phyloP scores from a whole-genome alignment of 495 filamentous ascomycete genomes.

The Podospora pseudocomata region DNA sequence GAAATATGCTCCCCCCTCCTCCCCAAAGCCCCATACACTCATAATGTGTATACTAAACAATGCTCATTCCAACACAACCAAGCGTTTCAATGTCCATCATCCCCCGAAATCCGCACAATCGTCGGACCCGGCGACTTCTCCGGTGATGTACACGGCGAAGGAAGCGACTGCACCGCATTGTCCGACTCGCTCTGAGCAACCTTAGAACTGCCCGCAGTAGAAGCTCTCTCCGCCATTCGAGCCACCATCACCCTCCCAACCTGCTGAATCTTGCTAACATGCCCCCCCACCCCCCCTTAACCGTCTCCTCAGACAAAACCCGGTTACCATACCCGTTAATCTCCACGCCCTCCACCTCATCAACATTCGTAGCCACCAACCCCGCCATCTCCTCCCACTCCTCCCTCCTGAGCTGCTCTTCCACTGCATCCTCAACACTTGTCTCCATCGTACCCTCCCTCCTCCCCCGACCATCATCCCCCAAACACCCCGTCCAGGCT shows the following conservation, averaged over 20 bases:
- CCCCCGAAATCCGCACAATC: conserved; percentile 4
- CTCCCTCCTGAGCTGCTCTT: background rate
- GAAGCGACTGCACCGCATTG: background rate
- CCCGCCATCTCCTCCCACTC: conserved; percentile 1
- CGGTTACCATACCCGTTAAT: background rate
- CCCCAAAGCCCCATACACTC: no score
- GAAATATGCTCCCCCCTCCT: no score
- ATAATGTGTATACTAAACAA: no score
- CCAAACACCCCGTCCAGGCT: conserved; percentile 47
- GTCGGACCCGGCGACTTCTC: conserved; percentile 9
- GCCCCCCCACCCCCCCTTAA: no score
- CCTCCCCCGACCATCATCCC: conserved; percentile 19
- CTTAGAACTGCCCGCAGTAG: background rate
- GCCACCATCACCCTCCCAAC: background rate
- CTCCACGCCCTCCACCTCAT: background rate
- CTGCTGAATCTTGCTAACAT: background rate
- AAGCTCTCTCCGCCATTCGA: no score
- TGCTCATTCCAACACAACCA: background rate
- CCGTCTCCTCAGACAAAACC: background rate
- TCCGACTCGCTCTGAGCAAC: background rate
- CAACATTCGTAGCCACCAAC: background rate
- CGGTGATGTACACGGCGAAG: background rate
- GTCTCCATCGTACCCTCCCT: background rate
- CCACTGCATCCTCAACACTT: background rate
- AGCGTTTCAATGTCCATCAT: background rate